Conservation (phyloP, 495 filamentous ascomycete genomes). For the Xylona heveae region DNA sequence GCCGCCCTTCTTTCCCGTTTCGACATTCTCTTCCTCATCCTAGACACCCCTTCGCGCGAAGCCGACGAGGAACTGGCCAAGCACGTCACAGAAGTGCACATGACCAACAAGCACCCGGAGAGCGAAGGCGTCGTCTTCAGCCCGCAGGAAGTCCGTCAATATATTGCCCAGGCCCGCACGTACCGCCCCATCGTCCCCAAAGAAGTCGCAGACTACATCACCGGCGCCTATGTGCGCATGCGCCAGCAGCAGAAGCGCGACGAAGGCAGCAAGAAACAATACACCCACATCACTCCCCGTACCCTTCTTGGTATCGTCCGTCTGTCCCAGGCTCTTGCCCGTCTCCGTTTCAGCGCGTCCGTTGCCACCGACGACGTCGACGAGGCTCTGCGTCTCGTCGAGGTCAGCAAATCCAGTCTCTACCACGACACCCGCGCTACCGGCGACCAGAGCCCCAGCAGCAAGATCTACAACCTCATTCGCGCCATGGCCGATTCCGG, state of each 20-base stretch:
- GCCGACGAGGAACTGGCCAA: slow-evolving; percentile 80
- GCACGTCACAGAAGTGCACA: slow-evolving; percentile 94
- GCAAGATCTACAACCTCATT: slow-evolving; percentile 86
- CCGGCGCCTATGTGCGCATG: slow-evolving; percentile 85
- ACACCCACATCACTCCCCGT: slow-evolving; percentile 80
- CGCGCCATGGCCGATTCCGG: slow-evolving; percentile 65
- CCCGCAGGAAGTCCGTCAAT: slow-evolving; percentile 82
- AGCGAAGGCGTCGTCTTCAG: slow-evolving; percentile 52
- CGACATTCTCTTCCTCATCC: slow-evolving; percentile 88
- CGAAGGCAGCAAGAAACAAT: slow-evolving; percentile 71
- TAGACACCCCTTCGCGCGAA: slow-evolving; percentile 78
- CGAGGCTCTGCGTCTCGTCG: slow-evolving; percentile 74
- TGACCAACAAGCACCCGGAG: slow-evolving; percentile 89
- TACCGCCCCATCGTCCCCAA: slow-evolving; percentile 72
- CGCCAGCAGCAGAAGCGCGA: slow-evolving; percentile 73
- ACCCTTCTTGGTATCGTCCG: slow-evolving; percentile 83
- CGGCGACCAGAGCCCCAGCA: slow-evolving; percentile 58
- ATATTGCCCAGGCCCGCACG: slow-evolving; percentile 77
- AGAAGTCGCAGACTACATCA: slow-evolving; percentile 79
- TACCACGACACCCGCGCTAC: slow-evolving; percentile 38
- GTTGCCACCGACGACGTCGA: slow-evolving; percentile 89
- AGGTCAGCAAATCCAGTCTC: slow-evolving; percentile 77
- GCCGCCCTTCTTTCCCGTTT: slow-evolving; percentile 84
- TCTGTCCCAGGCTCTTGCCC: slow-evolving; percentile 86
- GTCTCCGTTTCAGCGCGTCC: slow-evolving; percentile 61